Conservation (phyloP, 352 stramenopile species). For the Globisporangium spinosum region DNA sequence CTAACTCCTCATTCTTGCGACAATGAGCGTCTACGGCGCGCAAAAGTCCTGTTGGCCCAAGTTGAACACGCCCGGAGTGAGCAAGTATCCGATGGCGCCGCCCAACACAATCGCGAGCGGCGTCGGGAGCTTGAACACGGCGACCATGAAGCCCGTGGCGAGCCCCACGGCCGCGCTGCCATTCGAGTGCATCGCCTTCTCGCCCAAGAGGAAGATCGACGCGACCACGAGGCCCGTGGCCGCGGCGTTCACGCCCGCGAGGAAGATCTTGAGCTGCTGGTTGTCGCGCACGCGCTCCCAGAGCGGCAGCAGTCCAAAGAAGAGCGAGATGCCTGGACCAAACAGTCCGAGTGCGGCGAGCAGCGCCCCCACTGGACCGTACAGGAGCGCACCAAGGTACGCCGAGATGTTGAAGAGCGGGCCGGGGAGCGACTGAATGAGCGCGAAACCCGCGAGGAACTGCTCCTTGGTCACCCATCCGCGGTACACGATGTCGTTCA, state of each 20-base stretch:
- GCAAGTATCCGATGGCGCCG: constrained; percentile 45
- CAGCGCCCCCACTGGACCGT: constrained; percentile 85
- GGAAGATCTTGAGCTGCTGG: constrained; percentile 77
- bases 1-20: neutral
- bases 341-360: constrained; percentile 89
- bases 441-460: constrained; percentile 91
- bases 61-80: constrained; percentile 45
- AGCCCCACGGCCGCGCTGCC: constrained; percentile 85
- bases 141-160: constrained; percentile 72
- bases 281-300: constrained; percentile 90
- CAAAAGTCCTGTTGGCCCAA: constrained; percentile 58
- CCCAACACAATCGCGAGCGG: constrained; percentile 57
- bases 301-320: constrained; percentile 90
- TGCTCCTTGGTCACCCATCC: constrained; percentile 91
- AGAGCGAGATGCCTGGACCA: constrained; percentile 88
- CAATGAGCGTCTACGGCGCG: constrained; percentile 14
- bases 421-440: constrained; percentile 91
- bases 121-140: constrained; percentile 71
- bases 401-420: constrained; percentile 95
- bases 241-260: constrained; percentile 89
- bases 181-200: constrained; percentile 77
- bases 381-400: constrained; percentile 88
- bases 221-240: constrained; percentile 89
- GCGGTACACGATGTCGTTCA: constrained; percentile 72
- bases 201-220: constrained; percentile 88